Base-by-base conservation (phyloP, 1,284 basidiomycete species). In the Calocybe gambosa region DNA sequence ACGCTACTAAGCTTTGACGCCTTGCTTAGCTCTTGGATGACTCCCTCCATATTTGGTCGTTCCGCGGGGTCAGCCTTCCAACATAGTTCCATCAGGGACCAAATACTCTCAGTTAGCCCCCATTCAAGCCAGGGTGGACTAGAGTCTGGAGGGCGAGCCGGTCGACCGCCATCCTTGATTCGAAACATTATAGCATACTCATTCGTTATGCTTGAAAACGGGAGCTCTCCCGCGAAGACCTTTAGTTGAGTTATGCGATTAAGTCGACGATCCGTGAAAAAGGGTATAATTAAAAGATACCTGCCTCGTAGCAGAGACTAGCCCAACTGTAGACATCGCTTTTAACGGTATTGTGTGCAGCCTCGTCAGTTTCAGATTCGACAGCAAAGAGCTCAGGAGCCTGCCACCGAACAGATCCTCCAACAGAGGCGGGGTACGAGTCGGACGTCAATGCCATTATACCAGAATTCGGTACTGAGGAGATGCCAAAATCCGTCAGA, bases 401-500 rank as follows among this genome's bases (percentile, higher is more conserved):
- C 29, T 28, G 38, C 37, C 33, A 55, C 15, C 45, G 44, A 6
- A 25, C n/a, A 19, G 50, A 31, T 19, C 49, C 53, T 8, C 41
- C 47, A 9, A 36, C 33, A 3, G 34, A 35, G 0, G 35, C 35
- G 12, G 20, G 31, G 3, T 44, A 43, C 12, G 45, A 46, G 16
- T 42, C 8, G 8, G 40, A 19, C 20, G 40, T 37, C 25, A 23
- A 39, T 2, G 12, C 18, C 2, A 39, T 5, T 3, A 43, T 43
- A 16, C 36, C 20, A n/a, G 46, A 29, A 25, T 43, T 29, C 4
- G 15, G 20, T n/a, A 47, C 19, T 2, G 34, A 29, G 2, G 46
- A 43, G 15, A 58, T 20, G 2, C 56, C 56, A 28, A 58, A 58
- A 35, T 58, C 56, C 6, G 51, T 46, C 4, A 58, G 34, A 40